Conservation (phyloP, 257 asterid species). For the Coffea eugenioides region DNA sequence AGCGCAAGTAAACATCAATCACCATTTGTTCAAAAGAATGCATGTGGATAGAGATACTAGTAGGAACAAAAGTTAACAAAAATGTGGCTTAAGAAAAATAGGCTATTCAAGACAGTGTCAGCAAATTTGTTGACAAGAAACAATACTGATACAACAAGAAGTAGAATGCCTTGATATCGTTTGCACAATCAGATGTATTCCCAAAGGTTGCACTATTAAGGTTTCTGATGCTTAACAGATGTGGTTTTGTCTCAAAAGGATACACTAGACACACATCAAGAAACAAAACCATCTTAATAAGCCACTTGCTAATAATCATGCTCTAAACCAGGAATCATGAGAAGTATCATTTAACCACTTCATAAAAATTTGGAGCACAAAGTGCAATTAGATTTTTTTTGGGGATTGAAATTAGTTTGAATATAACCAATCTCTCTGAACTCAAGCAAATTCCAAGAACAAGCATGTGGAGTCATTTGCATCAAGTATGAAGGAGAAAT, state of each 20-base stretch:
- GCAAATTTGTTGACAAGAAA: background rate
- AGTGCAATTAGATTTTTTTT: no score
- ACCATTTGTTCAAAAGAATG: no score
- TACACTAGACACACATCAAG: background rate
- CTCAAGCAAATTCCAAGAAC: background rate
- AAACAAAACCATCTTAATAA: background rate
- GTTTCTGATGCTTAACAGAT: background rate
- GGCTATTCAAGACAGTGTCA: background rate
- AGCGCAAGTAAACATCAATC: background rate
- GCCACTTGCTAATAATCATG: no score
- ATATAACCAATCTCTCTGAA: background rate
- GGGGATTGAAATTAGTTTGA: no score
- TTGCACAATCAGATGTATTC: background rate
- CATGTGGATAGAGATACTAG: background rate
- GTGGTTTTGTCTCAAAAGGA: background rate
- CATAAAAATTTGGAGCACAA: no score
- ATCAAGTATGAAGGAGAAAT: background rate
- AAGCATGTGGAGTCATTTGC: background rate
- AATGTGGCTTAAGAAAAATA: background rate
- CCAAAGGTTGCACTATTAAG: background rate
- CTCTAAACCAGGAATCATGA: background rate
- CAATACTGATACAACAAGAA: background rate
- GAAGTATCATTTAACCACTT: background rate
- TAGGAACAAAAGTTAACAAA: background rate
- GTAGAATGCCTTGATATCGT: background rate